phyloP scores from a whole-genome alignment of 2,329 filamentous ascomycete genomes.

The Keithomyces neogunnii region DNA sequence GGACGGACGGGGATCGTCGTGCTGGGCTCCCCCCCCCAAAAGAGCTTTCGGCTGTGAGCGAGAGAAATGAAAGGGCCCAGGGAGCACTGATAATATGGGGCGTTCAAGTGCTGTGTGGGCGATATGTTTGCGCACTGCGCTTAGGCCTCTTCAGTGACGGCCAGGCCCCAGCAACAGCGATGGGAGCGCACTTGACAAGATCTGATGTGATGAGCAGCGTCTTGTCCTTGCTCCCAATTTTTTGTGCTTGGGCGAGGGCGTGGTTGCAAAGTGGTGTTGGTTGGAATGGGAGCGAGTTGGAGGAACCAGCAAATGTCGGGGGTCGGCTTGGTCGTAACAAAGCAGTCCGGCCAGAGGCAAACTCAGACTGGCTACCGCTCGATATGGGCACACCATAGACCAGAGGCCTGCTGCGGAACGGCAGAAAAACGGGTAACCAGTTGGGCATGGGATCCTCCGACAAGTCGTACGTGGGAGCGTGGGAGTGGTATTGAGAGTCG shows the following conservation, averaged over 20 bases:
- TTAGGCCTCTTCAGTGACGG: constrained; percentile 3
- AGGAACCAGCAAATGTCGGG: not conserved
- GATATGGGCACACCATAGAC: constrained; percentile 1
- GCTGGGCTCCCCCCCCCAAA: not conserved
- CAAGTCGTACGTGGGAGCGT: constrained; percentile 7
- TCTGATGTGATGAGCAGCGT: not conserved
- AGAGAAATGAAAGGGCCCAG: not conserved
- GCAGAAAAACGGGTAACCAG: constrained; percentile 5
- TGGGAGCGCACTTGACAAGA: constrained; percentile 1
- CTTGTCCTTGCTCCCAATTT: not conserved
- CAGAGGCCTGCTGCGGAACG: constrained; percentile 5
- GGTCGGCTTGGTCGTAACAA: not conserved
- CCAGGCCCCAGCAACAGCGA: constrained; percentile 3
- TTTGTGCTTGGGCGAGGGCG: not conserved
- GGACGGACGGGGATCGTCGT: constrained; percentile 10
- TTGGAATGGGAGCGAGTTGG: not conserved
- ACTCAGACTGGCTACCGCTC: not conserved
- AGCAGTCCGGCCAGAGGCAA: not conserved
- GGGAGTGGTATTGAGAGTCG: not conserved
- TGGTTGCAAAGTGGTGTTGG: constrained; percentile 1
- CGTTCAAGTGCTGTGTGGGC: not conserved
- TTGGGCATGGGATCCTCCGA: constrained; percentile 12
- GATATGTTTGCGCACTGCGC: constrained; percentile 1
- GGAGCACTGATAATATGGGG: not conserved
- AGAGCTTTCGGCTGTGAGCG: not conserved